Evolutionary conservation across 1,284 basidiomycete genomes (phyloP), one percentile per base, ranked within the genome.

Genomic region (Termitomyces sp.): DNA sequence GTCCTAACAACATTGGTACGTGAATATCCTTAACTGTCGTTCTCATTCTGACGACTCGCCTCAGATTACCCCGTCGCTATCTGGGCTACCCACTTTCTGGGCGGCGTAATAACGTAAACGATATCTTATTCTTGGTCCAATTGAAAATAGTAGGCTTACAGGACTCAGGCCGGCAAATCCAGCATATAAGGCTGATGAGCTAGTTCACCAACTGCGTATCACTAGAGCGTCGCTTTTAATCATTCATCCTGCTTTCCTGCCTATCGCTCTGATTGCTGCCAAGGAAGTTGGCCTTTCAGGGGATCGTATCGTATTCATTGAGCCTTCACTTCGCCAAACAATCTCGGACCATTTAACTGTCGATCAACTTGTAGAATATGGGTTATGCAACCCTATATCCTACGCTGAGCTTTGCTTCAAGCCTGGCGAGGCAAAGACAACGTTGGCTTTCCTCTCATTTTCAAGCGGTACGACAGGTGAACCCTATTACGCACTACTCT

Each of bases 381-480:
- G 84, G 2, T 65, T 79, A 15, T 68, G 71, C n/a, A 71, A 63
- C 52, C 67, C 66, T 0, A 64, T 64, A 26, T 70, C 62, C 36
- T 88, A 79, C 61, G 72, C 68, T 3, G 82, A 83, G 60, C 70
- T 74, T 34, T 71, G 67, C 15, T 72, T 92, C 39, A 67, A 63
- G 15, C 73, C 79, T 1, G 88, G 86, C 0, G 89, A 92, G 68
- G 82, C 74, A 17, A 82, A 77, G 67, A 82, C 73, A 7, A 84
- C 84, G 57, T 61, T 91, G 5, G 91, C 90, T 0, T 85, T 92
- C 60, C 70, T 91, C 38, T 84, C 78, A 49, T 90, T 92, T 67
- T 91, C 88, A 0, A 89, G 85, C 54, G 91, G 90, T 15, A 93
- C 91, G 1, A 93, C 91, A 48, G 77, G 77, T 73, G 43, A 24